Percentiles rank a stretch among this genome's conserved stretches.
Evolutionary conservation across 2,329 filamentous ascomycete genomes (phyloP).

Genomic region (Waltergamsia citrina): DNA sequence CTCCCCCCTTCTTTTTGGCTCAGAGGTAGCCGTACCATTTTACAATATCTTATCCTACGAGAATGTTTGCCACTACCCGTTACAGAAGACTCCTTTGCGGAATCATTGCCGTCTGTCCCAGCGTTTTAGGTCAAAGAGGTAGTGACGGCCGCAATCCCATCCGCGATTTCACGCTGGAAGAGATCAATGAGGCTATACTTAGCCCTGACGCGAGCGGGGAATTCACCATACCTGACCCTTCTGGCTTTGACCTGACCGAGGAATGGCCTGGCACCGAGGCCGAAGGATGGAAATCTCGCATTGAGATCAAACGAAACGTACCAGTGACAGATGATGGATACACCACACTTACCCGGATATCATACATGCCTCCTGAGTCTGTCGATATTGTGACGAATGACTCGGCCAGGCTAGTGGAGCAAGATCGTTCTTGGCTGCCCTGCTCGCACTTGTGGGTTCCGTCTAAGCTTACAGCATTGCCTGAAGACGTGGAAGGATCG

Average conservation of each 20-base stretch:
- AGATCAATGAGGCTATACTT: not conserved
- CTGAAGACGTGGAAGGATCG: not conserved
- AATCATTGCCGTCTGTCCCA: not conserved
- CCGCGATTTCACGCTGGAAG: not conserved
- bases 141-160: not conserved
- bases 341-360: constrained; percentile 1
- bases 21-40: not conserved
- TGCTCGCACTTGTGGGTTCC: not conserved
- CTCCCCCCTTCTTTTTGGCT: not conserved
- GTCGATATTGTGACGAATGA: not conserved
- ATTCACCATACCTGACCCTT: not conserved
- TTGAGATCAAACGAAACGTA: constrained; percentile 1
- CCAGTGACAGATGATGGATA: not conserved
- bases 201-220: not conserved
- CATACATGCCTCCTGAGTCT: not conserved
- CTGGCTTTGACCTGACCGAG: not conserved
- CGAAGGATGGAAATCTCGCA: constrained; percentile 1
- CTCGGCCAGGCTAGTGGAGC: not conserved
- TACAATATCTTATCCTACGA: not conserved
- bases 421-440: not conserved
- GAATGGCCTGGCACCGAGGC: constrained; percentile 1
- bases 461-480: not conserved
- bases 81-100: not conserved
- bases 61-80: not conserved
- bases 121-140: not conserved